Evolutionary conservation across 768 basidiomycete genomes (phyloP), one percentile per base, ranked within the genome.

Genomic region (Daedaleopsis sinensis): DNA sequence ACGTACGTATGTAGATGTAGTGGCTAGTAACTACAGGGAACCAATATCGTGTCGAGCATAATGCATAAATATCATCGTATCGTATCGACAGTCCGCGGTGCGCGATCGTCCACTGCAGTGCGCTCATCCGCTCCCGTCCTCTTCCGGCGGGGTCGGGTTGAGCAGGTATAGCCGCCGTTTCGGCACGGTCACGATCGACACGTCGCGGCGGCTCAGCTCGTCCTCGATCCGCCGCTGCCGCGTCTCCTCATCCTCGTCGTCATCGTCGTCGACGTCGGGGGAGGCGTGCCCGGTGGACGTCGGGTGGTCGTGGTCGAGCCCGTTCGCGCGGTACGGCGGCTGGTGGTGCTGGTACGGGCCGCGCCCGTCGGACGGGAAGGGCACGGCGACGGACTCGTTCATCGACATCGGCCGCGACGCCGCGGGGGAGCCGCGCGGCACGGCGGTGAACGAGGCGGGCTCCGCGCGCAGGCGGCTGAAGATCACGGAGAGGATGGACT

Each of bases 191-290:
- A 93, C 84, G 68, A 93, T 91, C n/a, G 89, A 89, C 35, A 93
- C 90, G 65, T 93, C 90, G 52, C 92, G 83, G 65, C 91, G 80
- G 42, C 80, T 85, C 82, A 94, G 90, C 73, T 93, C 91, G 59
- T 89, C 87, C 70, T 93, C 92, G 37, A 93, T 91, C 66, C 84
- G 79, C 61, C 85, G 80, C 71, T 92, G 91, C 61, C 86, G 79
- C 13, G 85, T 81, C 52, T 88, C 85, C 64, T 93, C 91, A 65
- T 93, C 91, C 57, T 89, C 77, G 50, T 90, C 88, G 35, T 89
- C 87, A 19, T 90, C 87, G 11, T 84, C 79, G 43, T 73, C 72
- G 55, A 86, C 88, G 8, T 84, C 85, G 51, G 77, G 77, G 62
- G 80, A 84, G 53, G 78, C 79, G 48, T 80, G 82, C n/a, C 73